A percentile compares a stretch with the other conserved stretches of the same genome.
phyloP scores from a whole-genome alignment of 768 basidiomycete species.

The Tricholoma sp. region DNA sequence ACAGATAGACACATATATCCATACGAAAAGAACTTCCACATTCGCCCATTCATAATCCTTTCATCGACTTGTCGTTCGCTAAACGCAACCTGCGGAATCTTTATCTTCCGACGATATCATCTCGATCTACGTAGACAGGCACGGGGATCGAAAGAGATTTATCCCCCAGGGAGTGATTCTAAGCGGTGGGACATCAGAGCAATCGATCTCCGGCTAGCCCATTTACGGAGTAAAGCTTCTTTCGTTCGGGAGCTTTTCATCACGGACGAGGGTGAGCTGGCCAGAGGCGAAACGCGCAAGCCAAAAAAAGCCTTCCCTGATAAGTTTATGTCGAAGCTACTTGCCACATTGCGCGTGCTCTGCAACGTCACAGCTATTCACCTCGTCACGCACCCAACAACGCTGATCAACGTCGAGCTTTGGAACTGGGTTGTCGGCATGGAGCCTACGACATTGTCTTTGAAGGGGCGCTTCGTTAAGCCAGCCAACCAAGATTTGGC shows the following conservation, averaged over 20 bases:
- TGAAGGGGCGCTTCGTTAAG: not conserved
- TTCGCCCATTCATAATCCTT: not conserved
- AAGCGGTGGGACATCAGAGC: not conserved
- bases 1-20: not conserved
- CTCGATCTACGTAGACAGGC: not conserved
- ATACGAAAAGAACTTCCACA: not conserved
- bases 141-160: not conserved
- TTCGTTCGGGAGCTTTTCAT: conserved; percentile 1
- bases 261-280: not conserved
- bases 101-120: not conserved
- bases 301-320: not conserved
- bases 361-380: not conserved
- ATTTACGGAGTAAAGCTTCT: conserved; percentile 1
- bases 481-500: not conserved
- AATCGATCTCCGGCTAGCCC: conserved; percentile 5
- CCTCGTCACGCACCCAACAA: not conserved
- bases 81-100: not conserved
- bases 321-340: conserved; percentile 1
- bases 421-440: not conserved
- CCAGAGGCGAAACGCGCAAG: not conserved
- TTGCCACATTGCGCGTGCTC: not conserved
- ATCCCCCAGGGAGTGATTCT: not conserved
- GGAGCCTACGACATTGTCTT: not conserved
- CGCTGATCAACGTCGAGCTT: not conserved
- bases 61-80: not conserved